Percentiles rank a stretch among this genome's conserved stretches.
phyloP scores from a whole-genome alignment of 352 stramenopile genomes.

The Pythium graminicola region DNA sequence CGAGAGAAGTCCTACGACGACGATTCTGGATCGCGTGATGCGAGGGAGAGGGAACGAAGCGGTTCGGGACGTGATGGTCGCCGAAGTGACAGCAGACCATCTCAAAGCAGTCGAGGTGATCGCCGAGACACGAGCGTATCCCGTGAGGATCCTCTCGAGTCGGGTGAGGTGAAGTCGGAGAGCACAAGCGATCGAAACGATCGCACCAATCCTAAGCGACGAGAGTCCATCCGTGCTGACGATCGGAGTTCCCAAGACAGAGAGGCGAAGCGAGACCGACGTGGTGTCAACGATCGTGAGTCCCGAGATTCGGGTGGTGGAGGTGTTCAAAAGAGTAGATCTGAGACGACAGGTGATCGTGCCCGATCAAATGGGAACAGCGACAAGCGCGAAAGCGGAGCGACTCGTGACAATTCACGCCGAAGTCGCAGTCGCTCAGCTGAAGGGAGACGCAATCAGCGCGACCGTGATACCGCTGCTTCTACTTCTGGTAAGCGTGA shows the following conservation, averaged over 20 bases:
- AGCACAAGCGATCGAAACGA: conserved; percentile 5
- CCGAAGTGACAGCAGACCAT: conserved; percentile 16
- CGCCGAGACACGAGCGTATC: conserved; percentile 12
- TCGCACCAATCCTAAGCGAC: conserved; percentile 16
- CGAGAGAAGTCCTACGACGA: conserved; percentile 5
- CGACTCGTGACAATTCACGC: conserved; percentile 4
- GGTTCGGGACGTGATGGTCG: conserved; percentile 5
- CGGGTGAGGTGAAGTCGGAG: conserved; percentile 20
- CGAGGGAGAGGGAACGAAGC: conserved; percentile 6
- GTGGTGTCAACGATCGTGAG: conserved; percentile 16
- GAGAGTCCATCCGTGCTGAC: conserved; percentile 13
- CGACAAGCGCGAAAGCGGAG: conserved; percentile 17
- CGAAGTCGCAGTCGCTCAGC: conserved; percentile 23
- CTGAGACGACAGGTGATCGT: conserved; percentile 8
- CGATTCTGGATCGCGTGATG: conserved; percentile 1
- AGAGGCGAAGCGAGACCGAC: conserved; percentile 18
- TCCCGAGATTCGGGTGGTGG: background rate
- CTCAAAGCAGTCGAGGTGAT: conserved; percentile 4
- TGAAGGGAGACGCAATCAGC: conserved; percentile 8
- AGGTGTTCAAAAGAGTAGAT: conserved; percentile 8
- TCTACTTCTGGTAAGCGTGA: conserved; percentile 16
- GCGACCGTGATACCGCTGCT: conserved; percentile 14
- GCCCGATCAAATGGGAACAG: conserved; percentile 3
- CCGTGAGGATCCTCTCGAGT: conserved; percentile 20
- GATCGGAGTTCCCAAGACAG: conserved; percentile 5